Evolutionary conservation across 208 protist species (phyloP).

Genomic region (Strigomonas galati): DNA sequence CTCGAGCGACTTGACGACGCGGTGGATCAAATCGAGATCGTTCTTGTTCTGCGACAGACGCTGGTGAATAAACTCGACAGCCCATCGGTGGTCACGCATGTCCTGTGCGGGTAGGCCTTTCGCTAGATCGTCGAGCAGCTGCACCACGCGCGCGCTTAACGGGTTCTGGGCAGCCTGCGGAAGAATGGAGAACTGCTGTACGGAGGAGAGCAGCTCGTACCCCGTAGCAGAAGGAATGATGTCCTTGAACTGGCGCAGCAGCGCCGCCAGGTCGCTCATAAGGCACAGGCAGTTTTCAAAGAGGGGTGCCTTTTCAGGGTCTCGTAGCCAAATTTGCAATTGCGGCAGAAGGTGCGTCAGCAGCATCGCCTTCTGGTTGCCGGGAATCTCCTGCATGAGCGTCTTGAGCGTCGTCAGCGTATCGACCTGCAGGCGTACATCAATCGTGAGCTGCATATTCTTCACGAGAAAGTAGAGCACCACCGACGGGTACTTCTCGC

Average conservation of each 20-base stretch:
- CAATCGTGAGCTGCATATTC: slow-evolving; percentile 72
- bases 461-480: slow-evolving; percentile 85
- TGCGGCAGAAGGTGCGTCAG: slow-evolving; percentile 81
- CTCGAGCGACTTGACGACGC: slow-evolving; percentile 82
- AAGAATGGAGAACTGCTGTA: slow-evolving; percentile 70
- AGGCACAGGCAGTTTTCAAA: slow-evolving; percentile 73
- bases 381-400: slow-evolving; percentile 67
- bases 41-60: slow-evolving; percentile 84
- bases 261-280: slow-evolving; percentile 78
- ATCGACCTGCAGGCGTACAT: slow-evolving; percentile 72
- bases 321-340: slow-evolving; percentile 71
- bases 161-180: slow-evolving; percentile 85
- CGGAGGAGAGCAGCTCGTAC: slow-evolving; percentile 65
- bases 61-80: slow-evolving; percentile 90
- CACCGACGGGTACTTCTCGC: slow-evolving; percentile 71
- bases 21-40: slow-evolving; percentile 72
- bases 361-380: slow-evolving; percentile 62
- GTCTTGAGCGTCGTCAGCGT: slow-evolving; percentile 51
- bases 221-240: slow-evolving; percentile 53
- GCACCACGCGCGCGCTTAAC: slow-evolving; percentile 76
- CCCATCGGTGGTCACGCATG: slow-evolving; percentile 86
- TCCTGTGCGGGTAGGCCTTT: slow-evolving; percentile 72
- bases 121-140: slow-evolving; percentile 81
- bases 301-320: slow-evolving; percentile 63
- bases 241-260: slow-evolving; percentile 75